Conservation (phyloP, 352 stramenopile genomes). For the Pythium monospermum region DNA sequence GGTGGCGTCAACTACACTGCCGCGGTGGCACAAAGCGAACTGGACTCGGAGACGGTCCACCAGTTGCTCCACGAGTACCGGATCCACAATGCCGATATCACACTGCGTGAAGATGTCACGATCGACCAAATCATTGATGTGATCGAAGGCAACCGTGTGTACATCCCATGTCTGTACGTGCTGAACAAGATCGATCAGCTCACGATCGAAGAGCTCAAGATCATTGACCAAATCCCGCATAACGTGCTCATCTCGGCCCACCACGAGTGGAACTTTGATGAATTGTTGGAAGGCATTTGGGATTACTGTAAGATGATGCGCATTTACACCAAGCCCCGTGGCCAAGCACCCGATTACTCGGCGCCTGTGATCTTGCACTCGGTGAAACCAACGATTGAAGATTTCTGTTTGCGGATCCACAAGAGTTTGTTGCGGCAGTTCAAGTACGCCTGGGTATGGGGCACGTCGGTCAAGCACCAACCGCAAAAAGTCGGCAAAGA, state of each 20-base stretch:
- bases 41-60: conserved; percentile 93
- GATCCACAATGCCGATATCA: conserved; percentile 97
- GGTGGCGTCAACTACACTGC: conserved; percentile 98
- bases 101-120: conserved; percentile 93
- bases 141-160: conserved; percentile 97
- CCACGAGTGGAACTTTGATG: conserved; percentile 98
- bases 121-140: conserved; percentile 99
- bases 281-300: conserved; percentile 96
- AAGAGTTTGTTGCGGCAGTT: conserved; percentile 87
- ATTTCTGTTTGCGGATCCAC: conserved; percentile 95
- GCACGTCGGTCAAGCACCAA: conserved; percentile 96
- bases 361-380: conserved; percentile 97
- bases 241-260: conserved; percentile 97
- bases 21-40: conserved; percentile 86
- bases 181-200: conserved; percentile 99
- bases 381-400: conserved; percentile 94
- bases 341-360: conserved; percentile 93
- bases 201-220: conserved; percentile 98
- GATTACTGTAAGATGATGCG: conserved; percentile 97
- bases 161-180: conserved; percentile 98
- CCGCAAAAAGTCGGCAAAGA: conserved; percentile 98
- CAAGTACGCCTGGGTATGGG: conserved; percentile 98
- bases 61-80: conserved; percentile 98
- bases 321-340: conserved; percentile 98
- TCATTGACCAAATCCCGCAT: conserved; percentile 98